Conservation (phyloP, 179 eudicot species). For the Vitellaria paradoxa region DNA sequence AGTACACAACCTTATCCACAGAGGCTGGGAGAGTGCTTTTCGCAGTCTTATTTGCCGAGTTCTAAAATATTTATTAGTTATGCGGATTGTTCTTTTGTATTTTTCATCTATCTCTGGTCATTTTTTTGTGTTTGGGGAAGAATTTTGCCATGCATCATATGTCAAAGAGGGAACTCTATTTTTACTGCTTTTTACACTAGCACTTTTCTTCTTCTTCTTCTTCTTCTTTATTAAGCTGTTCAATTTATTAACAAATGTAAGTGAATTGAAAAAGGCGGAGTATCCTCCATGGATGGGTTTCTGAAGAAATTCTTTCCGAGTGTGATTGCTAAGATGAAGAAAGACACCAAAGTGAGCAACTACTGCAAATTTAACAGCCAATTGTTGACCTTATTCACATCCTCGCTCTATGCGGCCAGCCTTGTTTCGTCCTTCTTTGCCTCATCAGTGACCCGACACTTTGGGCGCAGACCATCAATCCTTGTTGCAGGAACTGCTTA, state of each 20-base stretch:
- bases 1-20: too few species aligned
- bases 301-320: conserved; percentile 41
- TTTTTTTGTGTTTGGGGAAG: too few species aligned
- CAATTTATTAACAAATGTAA: not conserved
- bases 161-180: too few species aligned
- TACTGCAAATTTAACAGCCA: conserved; percentile 51
- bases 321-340: conserved; percentile 29
- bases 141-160: too few species aligned
- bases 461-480: conserved; percentile 38
- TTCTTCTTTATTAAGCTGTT: too few species aligned
- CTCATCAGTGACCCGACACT: conserved; percentile 25
- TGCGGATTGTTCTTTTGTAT: too few species aligned
- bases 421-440: conserved; percentile 40
- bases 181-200: too few species aligned
- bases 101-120: too few species aligned
- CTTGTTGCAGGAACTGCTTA: conserved; percentile 37
- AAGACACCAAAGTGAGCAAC: conserved; percentile 33
- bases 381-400: conserved; percentile 38
- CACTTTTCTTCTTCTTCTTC: too few species aligned
- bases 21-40: too few species aligned
- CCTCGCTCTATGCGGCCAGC: conserved; percentile 42
- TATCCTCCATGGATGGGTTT: conserved; percentile 44
- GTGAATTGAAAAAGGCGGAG: conserved; percentile 34
- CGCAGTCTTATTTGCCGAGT: too few species aligned
- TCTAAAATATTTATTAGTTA: too few species aligned